Evolutionary conservation across 352 stramenopile species (phyloP), one percentile per base, ranked within the genome.

Genomic region (Pythium dissotocum): DNA sequence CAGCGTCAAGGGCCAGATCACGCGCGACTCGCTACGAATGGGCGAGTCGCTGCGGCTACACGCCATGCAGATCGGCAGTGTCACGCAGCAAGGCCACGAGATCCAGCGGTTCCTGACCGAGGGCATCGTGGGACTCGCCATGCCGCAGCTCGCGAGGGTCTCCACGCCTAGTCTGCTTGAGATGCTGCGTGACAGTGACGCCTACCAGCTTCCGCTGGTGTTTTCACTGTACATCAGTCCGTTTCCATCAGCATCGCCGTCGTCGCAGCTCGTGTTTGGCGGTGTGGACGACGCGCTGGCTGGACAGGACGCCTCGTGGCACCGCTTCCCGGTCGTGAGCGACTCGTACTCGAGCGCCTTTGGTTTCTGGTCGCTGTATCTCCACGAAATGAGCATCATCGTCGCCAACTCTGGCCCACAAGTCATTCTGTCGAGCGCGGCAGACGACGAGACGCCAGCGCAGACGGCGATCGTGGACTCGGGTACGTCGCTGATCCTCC

Each of bases 191-290:
- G 26, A 71, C 35, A 75, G 40, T 24, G 10, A 28, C 8, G 48
- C 60, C 4, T 66, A 71, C 28, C 21, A 30, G 12, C 61, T 72
- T 0, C 68, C 69, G n/a, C 14, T 69, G 33, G 48, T 75, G 18
- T 80, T 83, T 36, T 83, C 76, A 38, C 59, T 83, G n/a, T 83
- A 80, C 30, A 63, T 83, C 24, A 80, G 54, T 49, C 70, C 76
- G 21, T 68, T 76, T 4, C 69, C 76, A 9, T 28, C 38, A 18
- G 63, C 69, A 18, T 18, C 32, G 12, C 70, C 69, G 6, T 49
- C 65, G 46, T 83, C 76, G 44, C 76, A 83, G 53, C 67, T 83
- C 8, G 61, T 83, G 32, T 65, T 82, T 32, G 75, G 71, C 12
- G 72, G 76, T 12, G 44, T 78, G 10, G 76, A 83, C 59, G 30